Conservation (phyloP, 2,329 filamentous ascomycete species). For the Graphilbum ipis-grandicollis region DNA sequence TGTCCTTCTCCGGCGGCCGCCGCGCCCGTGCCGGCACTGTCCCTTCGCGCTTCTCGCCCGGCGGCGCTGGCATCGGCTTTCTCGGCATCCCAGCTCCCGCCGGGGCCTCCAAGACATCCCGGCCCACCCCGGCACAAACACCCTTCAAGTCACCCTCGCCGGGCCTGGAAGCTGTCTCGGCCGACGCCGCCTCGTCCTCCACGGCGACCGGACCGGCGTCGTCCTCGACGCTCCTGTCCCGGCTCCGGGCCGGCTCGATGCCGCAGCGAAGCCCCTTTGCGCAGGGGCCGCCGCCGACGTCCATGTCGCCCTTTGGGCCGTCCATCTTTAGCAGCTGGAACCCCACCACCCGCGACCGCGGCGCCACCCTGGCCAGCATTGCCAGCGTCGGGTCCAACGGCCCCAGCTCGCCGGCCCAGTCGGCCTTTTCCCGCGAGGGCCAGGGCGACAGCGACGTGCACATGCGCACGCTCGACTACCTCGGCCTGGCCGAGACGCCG, state of each 20-base stretch:
- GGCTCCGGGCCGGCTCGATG: constrained; percentile 84
- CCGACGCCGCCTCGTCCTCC: constrained; percentile 15
- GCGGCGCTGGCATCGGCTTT: constrained; percentile 44
- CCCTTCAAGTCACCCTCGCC: constrained; percentile 60
- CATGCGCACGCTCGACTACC: constrained; percentile 83
- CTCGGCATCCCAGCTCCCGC: constrained; percentile 33
- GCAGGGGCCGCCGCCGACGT: constrained; percentile 32
- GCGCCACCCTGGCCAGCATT: constrained; percentile 65
- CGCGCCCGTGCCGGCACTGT: constrained; percentile 85
- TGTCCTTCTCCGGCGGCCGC: constrained; percentile 53
- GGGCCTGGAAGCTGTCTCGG: constrained; percentile 32
- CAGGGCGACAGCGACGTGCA: constrained; percentile 72
- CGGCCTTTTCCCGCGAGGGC: constrained; percentile 71
- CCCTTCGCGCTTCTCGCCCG: constrained; percentile 82
- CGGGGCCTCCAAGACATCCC: constrained; percentile 50
- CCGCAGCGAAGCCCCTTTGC: constrained; percentile 62
- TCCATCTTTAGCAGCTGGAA: constrained; percentile 87
- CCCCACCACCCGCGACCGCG: constrained; percentile 55
- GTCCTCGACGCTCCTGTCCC: constrained; percentile 62
- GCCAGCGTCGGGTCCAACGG: constrained; percentile 84
- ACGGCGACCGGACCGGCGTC: constrained; percentile 20
- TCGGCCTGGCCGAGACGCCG: constrained; percentile 85
- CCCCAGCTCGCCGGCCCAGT: constrained; percentile 72
- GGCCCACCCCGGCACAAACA: constrained; percentile 72
- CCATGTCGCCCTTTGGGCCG: constrained; percentile 60